Conservation (phyloP, 495 filamentous ascomycete genomes). For the Friedmanniomyces simplex region DNA sequence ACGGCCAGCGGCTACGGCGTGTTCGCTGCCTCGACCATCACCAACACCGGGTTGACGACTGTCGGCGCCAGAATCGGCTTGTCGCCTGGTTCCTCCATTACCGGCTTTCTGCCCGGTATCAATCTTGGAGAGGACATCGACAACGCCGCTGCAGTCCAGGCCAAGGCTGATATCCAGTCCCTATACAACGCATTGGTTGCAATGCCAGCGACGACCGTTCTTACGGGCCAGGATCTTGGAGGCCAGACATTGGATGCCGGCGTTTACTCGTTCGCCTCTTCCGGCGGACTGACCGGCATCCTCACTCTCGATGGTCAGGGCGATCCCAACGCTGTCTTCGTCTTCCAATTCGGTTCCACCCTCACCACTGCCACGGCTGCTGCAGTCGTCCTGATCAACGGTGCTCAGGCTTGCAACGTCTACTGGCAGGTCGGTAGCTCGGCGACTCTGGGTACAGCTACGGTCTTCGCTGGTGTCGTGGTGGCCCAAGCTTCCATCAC, state of each 20-base stretch:
- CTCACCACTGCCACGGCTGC: slow-evolving; percentile 10
- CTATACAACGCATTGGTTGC: slow-evolving; percentile 7
- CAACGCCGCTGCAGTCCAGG: slow-evolving; percentile 9
- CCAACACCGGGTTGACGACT: slow-evolving; percentile 13
- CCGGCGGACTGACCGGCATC: slow-evolving; percentile 6
- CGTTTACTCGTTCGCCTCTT: slow-evolving; percentile 17
- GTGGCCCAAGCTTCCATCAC: slow-evolving; percentile 12
- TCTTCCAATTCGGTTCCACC: slow-evolving; percentile 13
- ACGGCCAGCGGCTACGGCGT: slow-evolving; percentile 6
- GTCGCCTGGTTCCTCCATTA: slow-evolving; percentile 15
- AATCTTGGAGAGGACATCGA: background rate
- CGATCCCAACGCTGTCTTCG: slow-evolving; percentile 4
- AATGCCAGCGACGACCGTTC: slow-evolving; percentile 1
- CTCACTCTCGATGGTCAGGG: slow-evolving; percentile 8
- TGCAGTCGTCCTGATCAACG: slow-evolving; percentile 7
- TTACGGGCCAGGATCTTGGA: slow-evolving; percentile 18
- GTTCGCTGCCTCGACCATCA: slow-evolving; percentile 10
- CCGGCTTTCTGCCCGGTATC: slow-evolving; percentile 15
- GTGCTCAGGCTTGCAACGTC: slow-evolving; percentile 14
- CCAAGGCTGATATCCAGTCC: slow-evolving; percentile 3
- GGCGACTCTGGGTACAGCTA: slow-evolving; percentile 8
- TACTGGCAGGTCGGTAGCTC: slow-evolving; percentile 17
- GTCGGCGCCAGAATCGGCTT: slow-evolving; percentile 5
- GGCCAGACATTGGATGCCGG: slow-evolving; percentile 11
- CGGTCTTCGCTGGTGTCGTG: slow-evolving; percentile 7